Base-by-base conservation (phyloP, 2,329 filamentous ascomycete genomes). In the Venturia effusa region DNA sequence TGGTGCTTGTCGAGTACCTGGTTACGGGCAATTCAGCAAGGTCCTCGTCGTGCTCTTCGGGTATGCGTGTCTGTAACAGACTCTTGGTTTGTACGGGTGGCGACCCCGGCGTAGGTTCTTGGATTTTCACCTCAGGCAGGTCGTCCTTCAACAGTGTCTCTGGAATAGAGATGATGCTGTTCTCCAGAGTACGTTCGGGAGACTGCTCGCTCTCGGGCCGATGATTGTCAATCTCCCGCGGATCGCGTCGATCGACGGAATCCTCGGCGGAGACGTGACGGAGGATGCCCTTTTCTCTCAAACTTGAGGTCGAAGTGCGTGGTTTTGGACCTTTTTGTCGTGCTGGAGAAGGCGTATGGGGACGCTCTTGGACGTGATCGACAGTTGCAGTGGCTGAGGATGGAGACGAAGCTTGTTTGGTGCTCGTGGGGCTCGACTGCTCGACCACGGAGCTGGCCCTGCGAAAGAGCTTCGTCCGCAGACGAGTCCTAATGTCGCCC, bases 51-150 rank as follows among this genome's bases (percentile, higher is more conserved):
- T 51, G 45, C 45, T 57, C 51, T 57, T 57, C 51, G 15, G 51
- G 51, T 57, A 57, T 57, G 1, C 51, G 51, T 34, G 51, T 57
- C 15, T 19, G 51, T 10, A 57, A 15, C 27, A 57, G 51, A 11
- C 30, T 57, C 51, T 57, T 57, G 30, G 34, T 57, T 10, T 34
- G 27, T n/a, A 57, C 51, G 8, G 51, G 51, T 8, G 60, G 60
- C 24, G 43, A 32, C 5, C 60, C 60, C 22, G 60, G 60, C 6
- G 60, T 62, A 11, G 60, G 39, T 48, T 62, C 60, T 48, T 62
- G 40, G 30, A 62, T 27, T 5, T 30, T 51, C 4, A 62, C 60
- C 43, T 62, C 60, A 37, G 60, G 60, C 32, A 48, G 22, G 32
- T 19, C 40, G 24, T 51, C 24, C 4, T 57, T 32, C 24, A 27